A percentile compares a stretch with the other conserved stretches of the same genome.
Conservation (phyloP, 1,139 yeast genomes). For the Saccharomyces hybrid region DNA sequence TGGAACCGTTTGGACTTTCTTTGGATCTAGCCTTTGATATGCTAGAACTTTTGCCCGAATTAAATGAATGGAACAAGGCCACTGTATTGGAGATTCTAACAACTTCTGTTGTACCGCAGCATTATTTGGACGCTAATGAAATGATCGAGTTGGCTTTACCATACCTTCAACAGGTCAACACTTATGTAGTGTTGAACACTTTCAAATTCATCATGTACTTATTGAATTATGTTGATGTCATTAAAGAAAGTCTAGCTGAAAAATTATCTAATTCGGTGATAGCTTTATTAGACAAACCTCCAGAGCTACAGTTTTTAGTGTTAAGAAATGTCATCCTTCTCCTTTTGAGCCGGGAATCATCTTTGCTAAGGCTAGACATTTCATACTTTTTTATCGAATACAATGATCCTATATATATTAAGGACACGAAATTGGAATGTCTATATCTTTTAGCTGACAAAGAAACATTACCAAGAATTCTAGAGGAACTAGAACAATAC, state of each 20-base stretch:
- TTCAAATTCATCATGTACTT: slow-evolving; percentile 65
- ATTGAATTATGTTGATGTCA: slow-evolving; percentile 53
- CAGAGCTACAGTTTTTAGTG: slow-evolving; percentile 78
- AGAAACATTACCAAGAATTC: slow-evolving; percentile 50
- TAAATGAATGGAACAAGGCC: slow-evolving; percentile 72
- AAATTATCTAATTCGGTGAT: slow-evolving; percentile 67
- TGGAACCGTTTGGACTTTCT: slow-evolving; percentile 30
- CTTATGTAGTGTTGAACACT: slow-evolving; percentile 74
- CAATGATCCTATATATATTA: slow-evolving; percentile 81
- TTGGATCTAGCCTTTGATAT: slow-evolving; percentile 18
- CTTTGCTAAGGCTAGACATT: slow-evolving; percentile 55
- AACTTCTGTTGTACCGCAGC: slow-evolving; percentile 64
- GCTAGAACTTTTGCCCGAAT: slow-evolving; percentile 17
- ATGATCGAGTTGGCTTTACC: slow-evolving; percentile 67
- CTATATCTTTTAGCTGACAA: slow-evolving; percentile 70
- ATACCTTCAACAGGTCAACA: slow-evolving; percentile 69
- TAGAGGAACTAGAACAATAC: slow-evolving; percentile 74
- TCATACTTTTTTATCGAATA: slow-evolving; percentile 73
- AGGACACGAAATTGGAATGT: slow-evolving; percentile 84
- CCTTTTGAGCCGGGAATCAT: slow-evolving; percentile 56
- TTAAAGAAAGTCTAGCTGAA: slow-evolving; percentile 39
- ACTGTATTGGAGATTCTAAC: slow-evolving; percentile 57
- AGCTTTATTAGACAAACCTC: slow-evolving; percentile 64
- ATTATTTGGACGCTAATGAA: slow-evolving; percentile 53
- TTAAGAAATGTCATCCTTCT: slow-evolving; percentile 73